Evolutionary conservation across 768 basidiomycete species (phyloP).

Genomic region (Cystobasidiopsis lactophilus): DNA sequence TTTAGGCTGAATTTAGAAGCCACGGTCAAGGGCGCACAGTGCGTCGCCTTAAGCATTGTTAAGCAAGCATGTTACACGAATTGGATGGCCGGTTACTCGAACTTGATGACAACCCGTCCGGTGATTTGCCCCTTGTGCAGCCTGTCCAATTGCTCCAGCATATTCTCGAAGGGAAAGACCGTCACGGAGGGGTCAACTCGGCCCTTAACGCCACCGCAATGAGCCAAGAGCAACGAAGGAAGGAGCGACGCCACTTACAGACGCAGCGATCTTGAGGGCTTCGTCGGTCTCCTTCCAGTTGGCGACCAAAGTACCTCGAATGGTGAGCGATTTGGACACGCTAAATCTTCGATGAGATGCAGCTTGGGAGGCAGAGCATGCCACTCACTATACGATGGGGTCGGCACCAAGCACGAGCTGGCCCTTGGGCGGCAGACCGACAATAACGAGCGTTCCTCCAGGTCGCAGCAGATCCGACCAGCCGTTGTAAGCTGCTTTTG

Average conservation of each 20-base stretch:
- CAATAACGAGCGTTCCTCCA: constrained; percentile 48
- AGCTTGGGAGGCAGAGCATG: neutral
- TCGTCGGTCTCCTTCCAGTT: constrained; percentile 60
- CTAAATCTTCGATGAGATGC: constrained; percentile 2
- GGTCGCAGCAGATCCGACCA: constrained; percentile 44
- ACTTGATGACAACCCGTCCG: neutral
- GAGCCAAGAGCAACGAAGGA: neutral
- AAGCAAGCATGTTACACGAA: too few species aligned
- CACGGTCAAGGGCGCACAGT: too few species aligned
- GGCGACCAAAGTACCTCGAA: constrained; percentile 27
- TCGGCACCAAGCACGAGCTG: constrained; percentile 24
- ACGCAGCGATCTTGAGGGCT: constrained; percentile 47
- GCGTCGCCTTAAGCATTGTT: too few species aligned
- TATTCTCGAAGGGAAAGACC: constrained; percentile 32
- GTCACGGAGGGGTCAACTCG: constrained; percentile 40
- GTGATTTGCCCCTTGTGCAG: neutral
- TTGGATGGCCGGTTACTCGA: too few species aligned
- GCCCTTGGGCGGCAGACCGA: constrained; percentile 39
- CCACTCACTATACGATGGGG: constrained; percentile 24
- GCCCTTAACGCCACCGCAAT: constrained; percentile 23
- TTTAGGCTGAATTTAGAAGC: too few species aligned
- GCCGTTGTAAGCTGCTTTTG: constrained; percentile 26
- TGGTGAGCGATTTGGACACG: constrained; percentile 21
- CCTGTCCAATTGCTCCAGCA: constrained; percentile 29
- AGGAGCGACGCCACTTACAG: constrained; percentile 9